These are phyloP conservation scores for Gillenia trifoliata DNA, from an alignment of 306 rosid species.

Conservation along the genomic window DNA sequence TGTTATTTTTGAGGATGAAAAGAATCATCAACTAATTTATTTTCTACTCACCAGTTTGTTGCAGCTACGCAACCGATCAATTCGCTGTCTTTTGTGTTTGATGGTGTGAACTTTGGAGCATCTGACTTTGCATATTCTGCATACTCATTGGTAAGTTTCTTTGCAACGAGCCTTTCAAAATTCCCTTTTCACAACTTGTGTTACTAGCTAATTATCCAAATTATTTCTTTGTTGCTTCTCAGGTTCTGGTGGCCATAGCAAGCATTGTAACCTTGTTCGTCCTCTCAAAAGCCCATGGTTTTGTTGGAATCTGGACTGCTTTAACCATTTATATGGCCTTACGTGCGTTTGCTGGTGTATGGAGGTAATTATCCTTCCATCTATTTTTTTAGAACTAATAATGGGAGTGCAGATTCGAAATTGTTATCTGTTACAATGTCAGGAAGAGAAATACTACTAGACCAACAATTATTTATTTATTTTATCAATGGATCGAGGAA, in stretches of 20 bases:
- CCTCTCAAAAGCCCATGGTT: constrained; percentile 58
- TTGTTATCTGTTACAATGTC: no score
- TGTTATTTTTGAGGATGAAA: not conserved
- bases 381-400: not conserved
- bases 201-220: not conserved
- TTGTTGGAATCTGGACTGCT: constrained; percentile 91
- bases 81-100: constrained; percentile 83
- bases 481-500: not conserved
- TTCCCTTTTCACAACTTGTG: not conserved
- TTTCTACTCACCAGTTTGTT: constrained; percentile 55
- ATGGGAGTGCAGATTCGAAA: not conserved
- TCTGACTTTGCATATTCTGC: constrained; percentile 95
- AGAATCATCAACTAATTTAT: not conserved
- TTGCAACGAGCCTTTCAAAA: not conserved
- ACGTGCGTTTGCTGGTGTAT: constrained; percentile 77
- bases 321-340: constrained; percentile 79
- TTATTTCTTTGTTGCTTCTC: not conserved
- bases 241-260: constrained; percentile 71
- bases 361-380: constrained; percentile 54
- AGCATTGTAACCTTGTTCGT: constrained; percentile 60
- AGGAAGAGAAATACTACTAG: not conserved
- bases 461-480: not conserved
- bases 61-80: constrained; percentile 97
- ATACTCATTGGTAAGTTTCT: constrained; percentile 55
- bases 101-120: constrained; percentile 93